Percentiles rank a stretch among this genome's conserved stretches.
Evolutionary conservation across 352 stramenopile genomes (phyloP).

Genomic region (Lagenidium sp.): DNA sequence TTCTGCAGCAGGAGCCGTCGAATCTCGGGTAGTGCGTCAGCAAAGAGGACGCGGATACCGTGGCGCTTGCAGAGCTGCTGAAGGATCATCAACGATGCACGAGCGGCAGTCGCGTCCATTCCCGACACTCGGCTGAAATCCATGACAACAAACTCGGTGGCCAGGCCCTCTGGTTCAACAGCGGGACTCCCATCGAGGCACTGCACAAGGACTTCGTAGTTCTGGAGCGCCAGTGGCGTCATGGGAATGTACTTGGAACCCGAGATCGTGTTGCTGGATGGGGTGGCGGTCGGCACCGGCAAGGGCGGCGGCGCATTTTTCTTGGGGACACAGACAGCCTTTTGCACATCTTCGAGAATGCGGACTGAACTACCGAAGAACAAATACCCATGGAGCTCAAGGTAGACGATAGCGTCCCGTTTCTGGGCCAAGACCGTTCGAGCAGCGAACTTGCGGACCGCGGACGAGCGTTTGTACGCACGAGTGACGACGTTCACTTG

Average conservation of each 20-base stretch:
- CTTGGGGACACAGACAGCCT: conserved; percentile 57
- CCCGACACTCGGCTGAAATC: conserved; percentile 83
- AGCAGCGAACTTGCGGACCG: conserved; percentile 57
- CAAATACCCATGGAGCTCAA: conserved; percentile 78
- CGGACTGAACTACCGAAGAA: conserved; percentile 84
- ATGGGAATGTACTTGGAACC: conserved; percentile 25
- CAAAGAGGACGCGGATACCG: conserved; percentile 62
- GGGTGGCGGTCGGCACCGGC: conserved; percentile 1
- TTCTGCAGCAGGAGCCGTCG: conserved; percentile 52
- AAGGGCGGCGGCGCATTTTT: conserved; percentile 9
- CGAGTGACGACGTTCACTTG: conserved; percentile 64
- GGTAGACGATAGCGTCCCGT: conserved; percentile 60
- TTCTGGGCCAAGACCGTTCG: conserved; percentile 55
- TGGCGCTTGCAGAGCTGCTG: conserved; percentile 70
- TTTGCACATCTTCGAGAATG: conserved; percentile 75
- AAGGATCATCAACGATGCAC: conserved; percentile 77
- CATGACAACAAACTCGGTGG: conserved; percentile 82
- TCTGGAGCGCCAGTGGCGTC: conserved; percentile 31
- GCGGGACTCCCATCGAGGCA: conserved; percentile 62
- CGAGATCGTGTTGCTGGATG: conserved; percentile 11
- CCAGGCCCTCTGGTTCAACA: conserved; percentile 32
- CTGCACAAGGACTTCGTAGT: conserved; percentile 43
- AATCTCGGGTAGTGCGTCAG: conserved; percentile 60
- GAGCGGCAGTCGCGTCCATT: conserved; percentile 83
- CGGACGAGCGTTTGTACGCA: conserved; percentile 40